A percentile compares a stretch with the other conserved stretches of the same genome.
These are phyloP conservation scores for Conticribra weissflogii DNA, from an alignment of 108 stramenopile species.

Conservation along the genomic window DNA sequence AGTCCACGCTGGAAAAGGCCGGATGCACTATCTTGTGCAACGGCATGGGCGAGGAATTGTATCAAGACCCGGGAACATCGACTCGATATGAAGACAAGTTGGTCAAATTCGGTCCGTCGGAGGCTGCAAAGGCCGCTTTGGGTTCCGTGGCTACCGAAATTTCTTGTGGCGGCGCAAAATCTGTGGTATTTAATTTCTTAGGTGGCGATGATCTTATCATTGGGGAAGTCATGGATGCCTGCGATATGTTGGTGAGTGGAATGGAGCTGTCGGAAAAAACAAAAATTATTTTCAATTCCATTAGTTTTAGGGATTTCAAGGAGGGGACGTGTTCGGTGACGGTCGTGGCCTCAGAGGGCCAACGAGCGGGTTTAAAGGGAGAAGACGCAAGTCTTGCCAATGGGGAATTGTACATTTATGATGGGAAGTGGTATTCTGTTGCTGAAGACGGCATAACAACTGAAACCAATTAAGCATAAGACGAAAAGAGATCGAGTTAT, in stretches of 20 bases:
- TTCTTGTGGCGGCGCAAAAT: constrained; percentile 18
- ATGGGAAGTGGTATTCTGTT: constrained; percentile 71
- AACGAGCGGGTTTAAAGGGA: constrained; percentile 25
- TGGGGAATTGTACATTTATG: constrained; percentile 63
- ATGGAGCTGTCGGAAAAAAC: constrained; percentile 54
- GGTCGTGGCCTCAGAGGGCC: constrained; percentile 48
- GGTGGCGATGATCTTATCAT: constrained; percentile 81
- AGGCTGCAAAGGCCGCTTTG: constrained; percentile 70
- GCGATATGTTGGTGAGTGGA: constrained; percentile 50
- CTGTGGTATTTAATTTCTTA: constrained; percentile 45
- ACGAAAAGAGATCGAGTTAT: no score
- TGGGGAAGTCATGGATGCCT: constrained; percentile 68
- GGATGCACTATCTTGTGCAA: constrained; percentile 53
- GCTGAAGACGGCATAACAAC: constrained; percentile 63
- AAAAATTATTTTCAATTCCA: constrained; percentile 61
- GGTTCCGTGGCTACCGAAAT: constrained; percentile 25
- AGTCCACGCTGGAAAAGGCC: constrained; percentile 42
- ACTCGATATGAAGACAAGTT: constrained; percentile 39
- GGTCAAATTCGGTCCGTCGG: constrained; percentile 56
- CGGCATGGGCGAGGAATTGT: constrained; percentile 69
- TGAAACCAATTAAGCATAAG: no score
- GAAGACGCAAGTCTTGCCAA: constrained; percentile 56
- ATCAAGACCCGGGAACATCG: constrained; percentile 69
- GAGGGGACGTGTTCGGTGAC: constrained; percentile 53
- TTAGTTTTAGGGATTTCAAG: constrained; percentile 59